phyloP scores from a whole-genome alignment of 768 basidiomycete species.

The Fistulinella prunicolor region DNA sequence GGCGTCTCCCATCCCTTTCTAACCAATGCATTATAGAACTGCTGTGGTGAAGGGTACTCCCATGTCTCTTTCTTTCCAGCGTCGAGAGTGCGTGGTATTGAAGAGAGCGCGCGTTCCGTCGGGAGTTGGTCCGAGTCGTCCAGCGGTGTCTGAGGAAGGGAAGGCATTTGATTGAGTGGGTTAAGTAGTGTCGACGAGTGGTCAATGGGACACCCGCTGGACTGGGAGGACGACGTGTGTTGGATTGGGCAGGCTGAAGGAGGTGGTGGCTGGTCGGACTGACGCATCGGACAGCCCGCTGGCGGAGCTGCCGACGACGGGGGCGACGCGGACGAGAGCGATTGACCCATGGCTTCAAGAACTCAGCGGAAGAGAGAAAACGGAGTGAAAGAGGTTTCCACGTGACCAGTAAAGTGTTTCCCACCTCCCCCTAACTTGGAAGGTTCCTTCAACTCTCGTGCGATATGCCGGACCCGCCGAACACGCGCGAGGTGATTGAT shows the following conservation, averaged over 20 bases:
- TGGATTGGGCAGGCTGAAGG: constrained; percentile 42
- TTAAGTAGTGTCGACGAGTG: constrained; percentile 69
- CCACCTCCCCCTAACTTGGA: not conserved
- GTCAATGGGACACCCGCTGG: constrained; percentile 59
- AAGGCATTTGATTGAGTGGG: constrained; percentile 83
- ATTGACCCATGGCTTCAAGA: constrained; percentile 26
- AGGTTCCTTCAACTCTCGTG: too few relatives aligned
- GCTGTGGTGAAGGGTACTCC: constrained; percentile 98
- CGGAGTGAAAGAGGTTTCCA: too few relatives aligned
- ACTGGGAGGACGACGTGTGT: constrained; percentile 25
- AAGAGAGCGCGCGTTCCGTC: constrained; percentile 70
- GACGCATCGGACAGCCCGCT: constrained; percentile 13
- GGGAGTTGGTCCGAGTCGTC: constrained; percentile 63
- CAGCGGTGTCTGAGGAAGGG: constrained; percentile 62
- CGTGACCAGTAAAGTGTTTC: too few relatives aligned
- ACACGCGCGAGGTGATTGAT: constrained; percentile 22
- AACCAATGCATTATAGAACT: constrained; percentile 96
- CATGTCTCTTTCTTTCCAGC: constrained; percentile 43
- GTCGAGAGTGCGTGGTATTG: constrained; percentile 71
- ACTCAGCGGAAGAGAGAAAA: not conserved
- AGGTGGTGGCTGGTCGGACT: not conserved
- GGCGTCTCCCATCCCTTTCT: constrained; percentile 98
- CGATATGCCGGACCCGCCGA: constrained; percentile 3
- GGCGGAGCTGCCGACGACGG: constrained; percentile 2
- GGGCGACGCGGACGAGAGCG: constrained; percentile 11